Evolutionary conservation across 1,284 basidiomycete species (phyloP), one percentile per base, ranked within the genome.

Genomic region (Rhodotorula sp.): DNA sequence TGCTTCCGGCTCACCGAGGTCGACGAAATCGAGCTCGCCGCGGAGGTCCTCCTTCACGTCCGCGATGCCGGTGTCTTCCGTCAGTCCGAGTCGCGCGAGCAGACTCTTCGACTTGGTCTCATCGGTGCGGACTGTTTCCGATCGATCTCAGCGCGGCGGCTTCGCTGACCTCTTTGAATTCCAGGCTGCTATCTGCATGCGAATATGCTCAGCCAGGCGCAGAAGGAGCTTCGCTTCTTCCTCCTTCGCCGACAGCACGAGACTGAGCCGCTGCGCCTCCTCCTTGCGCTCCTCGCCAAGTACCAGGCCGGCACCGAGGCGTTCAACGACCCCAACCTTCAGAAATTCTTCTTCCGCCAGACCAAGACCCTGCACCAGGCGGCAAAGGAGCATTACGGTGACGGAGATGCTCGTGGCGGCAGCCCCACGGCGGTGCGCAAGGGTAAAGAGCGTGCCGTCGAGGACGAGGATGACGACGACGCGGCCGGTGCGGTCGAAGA

Each of bases 21-120:
- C 83, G 84, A 79, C 84, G 88, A 71, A 84, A 85, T 88, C 75
- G 88, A 89, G 12, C 81, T 87, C 12, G 92, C 90, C 0, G 87
- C 90, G 60, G 92, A 95, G 77, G 85, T 94, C 0, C 84, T 96
- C 2, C 86, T 89, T 17, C 93, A 96, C 78, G 85, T 94, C 53
- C 82, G 89, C 14, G 84, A 87, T 68, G 93, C 92, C 0, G 91
- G 89, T 70, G 87, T 90, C 1, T 94, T 91, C 82, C 87, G 89
- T 42, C 91, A 92, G 78, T 87, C 90, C 67, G 86, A 87, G 0
- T 86, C 93, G 48, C 86, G 91, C 8, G 80, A 92, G 16, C 67
- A 74, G 41, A 59, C 72, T 1, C 59, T 79, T 4, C 57, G 70
- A 0, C 68, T 78, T n/a, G 87, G 87, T 91, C 45, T 86, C 91